Evolutionary conservation across 148 eudicot species (phyloP).

Genomic region (Vaccinium corymbosum): DNA sequence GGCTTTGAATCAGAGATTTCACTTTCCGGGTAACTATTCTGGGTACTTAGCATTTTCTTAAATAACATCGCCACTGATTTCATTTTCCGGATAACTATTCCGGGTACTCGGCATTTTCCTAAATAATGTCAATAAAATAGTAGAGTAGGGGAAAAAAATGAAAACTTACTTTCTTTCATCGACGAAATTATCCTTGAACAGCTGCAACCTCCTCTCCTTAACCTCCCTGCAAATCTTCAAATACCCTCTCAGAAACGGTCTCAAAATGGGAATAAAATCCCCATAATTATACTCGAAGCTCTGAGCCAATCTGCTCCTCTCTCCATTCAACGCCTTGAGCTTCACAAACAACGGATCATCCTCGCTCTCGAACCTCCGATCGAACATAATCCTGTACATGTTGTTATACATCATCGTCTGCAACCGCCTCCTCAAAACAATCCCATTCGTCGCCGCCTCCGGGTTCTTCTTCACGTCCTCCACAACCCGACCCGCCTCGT

Average conservation of each 20-base stretch:
- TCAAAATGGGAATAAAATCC: slow-evolving; percentile 68
- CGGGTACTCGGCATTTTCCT: too few relatives aligned
- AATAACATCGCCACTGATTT: too few relatives aligned
- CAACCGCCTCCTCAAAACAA: slow-evolving; percentile 50
- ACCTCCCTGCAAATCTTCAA: slow-evolving; percentile 59
- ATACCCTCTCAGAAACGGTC: slow-evolving; percentile 68
- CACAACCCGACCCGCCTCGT: slow-evolving; percentile 51
- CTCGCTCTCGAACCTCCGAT: slow-evolving; percentile 55
- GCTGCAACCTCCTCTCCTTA: slow-evolving; percentile 55
- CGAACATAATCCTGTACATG: slow-evolving; percentile 72
- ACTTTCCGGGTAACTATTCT: too few relatives aligned
- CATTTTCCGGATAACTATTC: too few relatives aligned
- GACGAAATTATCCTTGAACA: slow-evolving; percentile 68
- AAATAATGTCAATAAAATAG: neutral
- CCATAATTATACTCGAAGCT: slow-evolving; percentile 82
- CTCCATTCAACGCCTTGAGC: slow-evolving; percentile 63
- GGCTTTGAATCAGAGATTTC: too few relatives aligned
- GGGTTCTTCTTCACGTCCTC: slow-evolving; percentile 59
- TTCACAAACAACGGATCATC: slow-evolving; percentile 58
- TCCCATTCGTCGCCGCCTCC: slow-evolving; percentile 40
- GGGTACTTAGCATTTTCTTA: too few relatives aligned
- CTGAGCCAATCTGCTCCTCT: slow-evolving; percentile 71
- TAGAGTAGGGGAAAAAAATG: too few relatives aligned
- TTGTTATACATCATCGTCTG: slow-evolving; percentile 78
- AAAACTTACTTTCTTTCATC: slow-evolving; percentile 66